Evolutionary conservation across 805 yeast genomes (phyloP), one percentile per base, ranked within the genome.

Genomic region (Metschnikowia cerradonensis): DNA sequence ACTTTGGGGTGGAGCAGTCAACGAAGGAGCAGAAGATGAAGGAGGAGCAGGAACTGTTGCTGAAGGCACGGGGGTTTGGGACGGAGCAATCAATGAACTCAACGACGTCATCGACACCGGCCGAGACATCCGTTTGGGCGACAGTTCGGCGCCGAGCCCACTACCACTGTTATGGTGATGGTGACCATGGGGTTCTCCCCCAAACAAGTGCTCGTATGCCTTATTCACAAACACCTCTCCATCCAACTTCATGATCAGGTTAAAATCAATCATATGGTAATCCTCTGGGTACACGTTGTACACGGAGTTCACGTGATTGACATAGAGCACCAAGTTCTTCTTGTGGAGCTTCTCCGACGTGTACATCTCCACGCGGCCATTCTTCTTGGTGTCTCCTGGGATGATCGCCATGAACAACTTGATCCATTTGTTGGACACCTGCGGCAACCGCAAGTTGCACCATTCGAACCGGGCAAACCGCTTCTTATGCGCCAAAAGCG

Each of bases 401-500:
- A 67, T 61, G 3, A 81, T 69, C 2, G 74, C 80, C 54, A 79
- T 70, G 50, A 64, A 80, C 54, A 83, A 80, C 56, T 77, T 73
- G 32, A 80, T 61, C 88, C 88, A 84, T 59, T 80, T 78, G 55
- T 75, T 74, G 42, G 81, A 76, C 41, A 81, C 68, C 52, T 78
- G 80, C 10, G 84, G 84, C 57, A 83, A 77, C 52, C 86, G 69
- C 55, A 84, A 63, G 60, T 81, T 79, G 62, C 83, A 80, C 86
- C 87, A 82, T 58, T 84, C 89, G 42, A 67, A 77, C 53, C 75
- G 72, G 4, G 73, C 60, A 56, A 69, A 76, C 52, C 80, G 73
- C 52, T 74, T 77, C 41, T 78, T 78, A 43, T 64, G 65, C 4
- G 81, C 75, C 54, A 84, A 67, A 17, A 84, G 67, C 1, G 83